Base-by-base conservation (phyloP, 805 yeast species). In the Cyberlindnera xylosilytica region DNA sequence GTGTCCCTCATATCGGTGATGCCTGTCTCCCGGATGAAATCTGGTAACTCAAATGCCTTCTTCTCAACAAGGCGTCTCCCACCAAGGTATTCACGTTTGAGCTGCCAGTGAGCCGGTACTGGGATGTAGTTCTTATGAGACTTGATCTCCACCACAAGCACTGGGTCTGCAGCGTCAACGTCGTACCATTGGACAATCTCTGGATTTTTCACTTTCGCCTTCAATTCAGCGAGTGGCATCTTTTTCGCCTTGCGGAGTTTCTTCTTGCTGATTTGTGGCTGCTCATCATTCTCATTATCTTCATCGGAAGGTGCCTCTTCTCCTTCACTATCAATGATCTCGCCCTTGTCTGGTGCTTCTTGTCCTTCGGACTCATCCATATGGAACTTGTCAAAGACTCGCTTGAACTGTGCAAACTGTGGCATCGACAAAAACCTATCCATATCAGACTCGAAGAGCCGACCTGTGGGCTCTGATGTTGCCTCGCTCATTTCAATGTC, bases 171-270 rank as follows among this genome's bases (percentile, higher is more conserved):
- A 0, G 97, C 83, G 65, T 90, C 93, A 2, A 81, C 83, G 61
- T 93, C 98, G 53, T 68, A 78, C 95, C 95, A 84, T 50, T 89
- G 95, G 1, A 91, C 82, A 4, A 81, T 57, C 44, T 86, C 87
- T 0, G 98, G 97, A 20, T 66, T 65, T 2, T 64, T 50, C 0
- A 85, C 70, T 18, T 68, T 60, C 1, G 84, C 70, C 58, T 90
- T 91, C 39, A 91, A 66, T 8, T 71, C 68, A 0, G 90, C 78
- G 13, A 91, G 61, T 1, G 93, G 75, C 0, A 87, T 74, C 51
- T 82, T 81, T 38, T 73, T 69, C 35, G 62, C 55, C 46, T 71
- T 71, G 33, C 79, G 69, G 20, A 70, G 64, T 56, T 83, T 81
- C 41, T 77, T 70, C 43, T 72, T 78, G 13, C 79, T 65, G 4